These are phyloP conservation scores for Flaveria robusta DNA, from an alignment of 129 eudicot species.

Conservation along the genomic window DNA sequence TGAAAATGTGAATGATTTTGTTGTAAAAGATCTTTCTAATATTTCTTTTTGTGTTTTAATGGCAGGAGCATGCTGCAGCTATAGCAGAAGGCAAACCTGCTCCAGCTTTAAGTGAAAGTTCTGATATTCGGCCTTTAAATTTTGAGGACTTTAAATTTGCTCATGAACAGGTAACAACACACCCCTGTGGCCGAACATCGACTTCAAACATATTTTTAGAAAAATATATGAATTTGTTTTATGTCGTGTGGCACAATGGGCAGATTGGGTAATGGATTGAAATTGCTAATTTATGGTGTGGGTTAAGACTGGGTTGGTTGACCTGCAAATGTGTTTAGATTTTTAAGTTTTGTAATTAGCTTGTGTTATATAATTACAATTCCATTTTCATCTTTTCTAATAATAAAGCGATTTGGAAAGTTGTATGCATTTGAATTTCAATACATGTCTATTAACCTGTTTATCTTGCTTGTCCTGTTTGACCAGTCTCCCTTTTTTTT, in stretches of 20 bases:
- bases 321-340: background rate
- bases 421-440: background rate
- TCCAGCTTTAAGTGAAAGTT: slow-evolving; percentile 75
- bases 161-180: slow-evolving; percentile 66
- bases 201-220: background rate
- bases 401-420: background rate
- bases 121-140: slow-evolving; percentile 78
- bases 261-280: background rate
- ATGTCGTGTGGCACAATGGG: background rate
- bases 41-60: slow-evolving; percentile 14
- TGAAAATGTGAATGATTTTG: slow-evolving; percentile 14
- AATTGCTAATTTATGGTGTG: background rate
- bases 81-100: slow-evolving; percentile 72
- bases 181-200: background rate
- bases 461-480: background rate
- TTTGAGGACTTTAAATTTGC: slow-evolving; percentile 81
- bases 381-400: background rate
- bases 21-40: background rate
- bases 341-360: background rate
- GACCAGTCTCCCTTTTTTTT: background rate
- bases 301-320: slow-evolving; percentile 1
- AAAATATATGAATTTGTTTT: background rate
- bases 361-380: background rate
- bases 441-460: too few relatives aligned
- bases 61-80: slow-evolving; percentile 78